Evolutionary conservation across 2,329 filamentous ascomycete species (phyloP).

Genomic region (Pestalotiopsis sp.): DNA sequence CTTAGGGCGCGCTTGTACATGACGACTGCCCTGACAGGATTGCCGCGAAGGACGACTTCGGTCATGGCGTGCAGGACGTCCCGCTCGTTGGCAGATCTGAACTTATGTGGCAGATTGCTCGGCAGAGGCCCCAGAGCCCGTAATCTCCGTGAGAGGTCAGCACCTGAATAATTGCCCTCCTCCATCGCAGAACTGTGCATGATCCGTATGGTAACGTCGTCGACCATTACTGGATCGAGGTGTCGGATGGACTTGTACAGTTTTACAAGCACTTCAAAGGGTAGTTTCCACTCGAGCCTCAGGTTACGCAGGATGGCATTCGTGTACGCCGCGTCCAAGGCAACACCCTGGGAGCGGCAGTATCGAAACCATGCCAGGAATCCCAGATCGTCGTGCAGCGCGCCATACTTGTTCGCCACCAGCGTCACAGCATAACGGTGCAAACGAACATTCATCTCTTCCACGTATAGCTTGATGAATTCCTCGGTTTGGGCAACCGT

Average conservation of each 20-base stretch:
- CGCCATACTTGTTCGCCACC: slow-evolving; percentile 45
- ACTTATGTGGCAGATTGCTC: slow-evolving; percentile 24
- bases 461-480: slow-evolving; percentile 40
- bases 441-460: slow-evolving; percentile 36
- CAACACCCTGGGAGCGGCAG: slow-evolving; percentile 38
- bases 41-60: slow-evolving; percentile 34
- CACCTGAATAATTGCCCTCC: slow-evolving; percentile 17
- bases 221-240: slow-evolving; percentile 34
- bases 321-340: slow-evolving; percentile 38
- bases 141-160: slow-evolving; percentile 22
- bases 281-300: slow-evolving; percentile 38
- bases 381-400: slow-evolving; percentile 37
- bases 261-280: slow-evolving; percentile 35
- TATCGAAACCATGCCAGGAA: slow-evolving; percentile 44
- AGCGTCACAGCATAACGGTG: slow-evolving; percentile 41
- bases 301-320: slow-evolving; percentile 42
- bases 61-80: slow-evolving; percentile 44
- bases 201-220: slow-evolving; percentile 41
- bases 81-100: slow-evolving; percentile 29
- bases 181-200: slow-evolving; percentile 34
- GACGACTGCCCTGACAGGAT: slow-evolving; percentile 34
- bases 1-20: slow-evolving; percentile 41
- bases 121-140: slow-evolving; percentile 25
- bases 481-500: slow-evolving; percentile 40
- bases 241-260: slow-evolving; percentile 36